Evolutionary conservation across 495 filamentous ascomycete genomes (phyloP).

Genomic region (Daldinia vernicosa): DNA sequence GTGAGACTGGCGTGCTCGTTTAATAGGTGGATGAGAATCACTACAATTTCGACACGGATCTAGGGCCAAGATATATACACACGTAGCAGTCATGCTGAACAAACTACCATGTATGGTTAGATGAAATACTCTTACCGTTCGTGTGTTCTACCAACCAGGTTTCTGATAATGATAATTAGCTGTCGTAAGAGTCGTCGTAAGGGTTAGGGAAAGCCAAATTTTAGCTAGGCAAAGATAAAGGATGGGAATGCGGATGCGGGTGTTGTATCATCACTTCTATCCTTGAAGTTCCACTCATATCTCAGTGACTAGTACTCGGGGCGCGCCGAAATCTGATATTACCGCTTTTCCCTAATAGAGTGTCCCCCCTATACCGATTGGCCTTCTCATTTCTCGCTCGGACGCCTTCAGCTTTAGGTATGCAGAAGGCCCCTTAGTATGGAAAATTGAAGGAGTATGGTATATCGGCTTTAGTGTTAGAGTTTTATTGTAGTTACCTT

Average conservation of each 20-base stretch:
- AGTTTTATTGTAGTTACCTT: neutral
- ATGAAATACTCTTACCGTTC: neutral
- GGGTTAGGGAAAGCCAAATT: neutral
- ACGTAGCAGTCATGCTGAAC: neutral
- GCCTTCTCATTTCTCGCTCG: slow-evolving; percentile 3
- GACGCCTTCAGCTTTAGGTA: neutral
- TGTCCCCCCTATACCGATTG: neutral
- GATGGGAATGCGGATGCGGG: neutral
- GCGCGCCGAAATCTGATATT: slow-evolving; percentile 25
- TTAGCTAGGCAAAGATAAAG: neutral
- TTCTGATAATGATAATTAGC: neutral
- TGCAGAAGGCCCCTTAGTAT: neutral
- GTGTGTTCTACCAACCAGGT: neutral
- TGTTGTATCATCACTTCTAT: slow-evolving; percentile 3
- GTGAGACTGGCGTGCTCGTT: neutral
- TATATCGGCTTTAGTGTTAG: neutral
- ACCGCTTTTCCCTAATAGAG: slow-evolving; percentile 16
- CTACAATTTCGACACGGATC: neutral
- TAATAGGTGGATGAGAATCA: neutral
- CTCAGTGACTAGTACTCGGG: slow-evolving; percentile 5
- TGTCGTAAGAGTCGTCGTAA: too few species aligned
- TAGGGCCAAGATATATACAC: neutral
- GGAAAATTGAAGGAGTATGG: neutral
- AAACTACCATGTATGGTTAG: neutral
- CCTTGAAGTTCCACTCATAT: neutral